phyloP scores from a whole-genome alignment of 345 rosid genomes.

The Psidium friedrichsthalianum region DNA sequence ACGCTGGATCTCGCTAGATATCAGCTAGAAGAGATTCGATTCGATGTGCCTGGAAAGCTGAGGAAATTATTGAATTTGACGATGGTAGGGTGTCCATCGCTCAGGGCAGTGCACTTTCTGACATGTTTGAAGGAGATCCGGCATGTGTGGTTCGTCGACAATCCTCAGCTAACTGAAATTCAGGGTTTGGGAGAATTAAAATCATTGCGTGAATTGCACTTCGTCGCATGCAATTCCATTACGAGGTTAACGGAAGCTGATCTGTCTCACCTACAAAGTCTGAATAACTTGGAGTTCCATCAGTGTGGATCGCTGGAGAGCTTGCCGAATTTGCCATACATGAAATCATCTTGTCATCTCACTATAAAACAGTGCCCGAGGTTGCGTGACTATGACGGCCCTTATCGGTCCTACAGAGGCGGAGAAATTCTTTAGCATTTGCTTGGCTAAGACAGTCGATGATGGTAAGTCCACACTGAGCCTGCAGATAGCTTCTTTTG shows the following conservation, averaged over 20 bases:
- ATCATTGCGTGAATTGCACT: not conserved
- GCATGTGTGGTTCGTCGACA: rapidly evolving
- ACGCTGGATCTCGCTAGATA: rapidly evolving
- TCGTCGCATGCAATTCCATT: rapidly evolving
- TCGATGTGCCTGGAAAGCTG: not conserved
- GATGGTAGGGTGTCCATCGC: rapidly evolving
- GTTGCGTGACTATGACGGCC: no score
- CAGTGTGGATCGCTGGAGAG: not conserved
- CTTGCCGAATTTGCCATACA: not conserved
- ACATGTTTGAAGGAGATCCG: not conserved
- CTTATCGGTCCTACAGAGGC: no score
- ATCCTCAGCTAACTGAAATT: not conserved
- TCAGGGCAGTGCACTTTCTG: not conserved
- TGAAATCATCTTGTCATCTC: not conserved
- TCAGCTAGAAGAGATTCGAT: not conserved
- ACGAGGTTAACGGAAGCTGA: not conserved
- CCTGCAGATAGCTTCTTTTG: not conserved
- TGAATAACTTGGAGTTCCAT: rapidly evolving
- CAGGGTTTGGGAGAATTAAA: not conserved
- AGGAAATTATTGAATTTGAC: not conserved
- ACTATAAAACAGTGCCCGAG: rapidly evolving
- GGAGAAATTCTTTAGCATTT: not conserved
- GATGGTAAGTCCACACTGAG: not conserved
- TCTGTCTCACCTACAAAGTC: not conserved
- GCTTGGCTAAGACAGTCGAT: not conserved